phyloP scores from a whole-genome alignment of 2,329 filamentous ascomycete species.

The Penicillium fuscoglaucum region DNA sequence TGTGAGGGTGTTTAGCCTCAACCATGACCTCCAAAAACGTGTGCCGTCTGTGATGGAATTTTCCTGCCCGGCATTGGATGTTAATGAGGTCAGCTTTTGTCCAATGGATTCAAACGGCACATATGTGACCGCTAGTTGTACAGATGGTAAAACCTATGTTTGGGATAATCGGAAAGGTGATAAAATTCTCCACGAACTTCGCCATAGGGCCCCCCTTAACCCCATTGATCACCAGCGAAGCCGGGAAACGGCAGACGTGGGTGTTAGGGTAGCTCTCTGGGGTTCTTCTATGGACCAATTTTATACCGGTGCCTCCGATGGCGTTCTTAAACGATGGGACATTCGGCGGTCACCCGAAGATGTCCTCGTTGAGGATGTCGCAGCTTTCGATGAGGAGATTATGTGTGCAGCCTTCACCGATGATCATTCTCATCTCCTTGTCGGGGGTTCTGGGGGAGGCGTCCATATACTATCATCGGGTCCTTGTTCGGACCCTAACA shows the following conservation, averaged over 20 bases:
- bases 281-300: slow-evolving; percentile 53
- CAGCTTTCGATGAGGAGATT: slow-evolving; percentile 53
- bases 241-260: slow-evolving; percentile 57
- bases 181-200: slow-evolving; percentile 50
- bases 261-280: slow-evolving; percentile 60
- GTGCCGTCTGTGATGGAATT: slow-evolving; percentile 43
- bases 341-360: slow-evolving; percentile 54
- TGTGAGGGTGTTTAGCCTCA: slow-evolving; percentile 54
- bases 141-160: slow-evolving; percentile 59
- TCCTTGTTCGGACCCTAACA: slow-evolving; percentile 26
- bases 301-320: slow-evolving; percentile 63
- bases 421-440: slow-evolving; percentile 56
- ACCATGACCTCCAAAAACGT: slow-evolving; percentile 3
- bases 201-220: slow-evolving; percentile 53
- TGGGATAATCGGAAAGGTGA: slow-evolving; percentile 57
- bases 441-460: slow-evolving; percentile 59
- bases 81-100: slow-evolving; percentile 60
- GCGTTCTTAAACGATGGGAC: slow-evolving; percentile 61
- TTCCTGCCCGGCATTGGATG: slow-evolving; percentile 60
- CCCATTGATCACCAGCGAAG: slow-evolving; percentile 42
- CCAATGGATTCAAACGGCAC: slow-evolving; percentile 39
- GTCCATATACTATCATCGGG: slow-evolving; percentile 52
- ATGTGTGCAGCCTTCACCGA: slow-evolving; percentile 60
- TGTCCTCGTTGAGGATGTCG: slow-evolving; percentile 53
- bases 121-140: slow-evolving; percentile 60